phyloP scores from a whole-genome alignment of 2,329 filamentous ascomycete species.

The Raffaelea arxii region DNA sequence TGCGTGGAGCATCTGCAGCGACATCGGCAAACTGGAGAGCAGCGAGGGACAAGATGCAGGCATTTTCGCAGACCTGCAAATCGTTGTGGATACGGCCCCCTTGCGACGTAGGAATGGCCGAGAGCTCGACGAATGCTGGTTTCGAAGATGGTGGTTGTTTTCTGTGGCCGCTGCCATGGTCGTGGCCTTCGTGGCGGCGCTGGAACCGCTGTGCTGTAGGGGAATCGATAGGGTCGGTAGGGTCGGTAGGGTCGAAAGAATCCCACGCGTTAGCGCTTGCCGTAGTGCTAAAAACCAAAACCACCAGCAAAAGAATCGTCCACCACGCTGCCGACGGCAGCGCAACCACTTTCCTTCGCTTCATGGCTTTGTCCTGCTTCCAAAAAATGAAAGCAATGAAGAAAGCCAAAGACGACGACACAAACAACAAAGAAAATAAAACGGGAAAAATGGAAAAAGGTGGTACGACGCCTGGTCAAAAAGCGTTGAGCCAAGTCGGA shows the following conservation, averaged over 20 bases:
- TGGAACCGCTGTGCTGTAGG: too few relatives aligned
- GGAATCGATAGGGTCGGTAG: too few relatives aligned
- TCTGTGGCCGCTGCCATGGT: not conserved
- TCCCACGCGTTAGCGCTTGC: too few relatives aligned
- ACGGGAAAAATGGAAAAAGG: not conserved
- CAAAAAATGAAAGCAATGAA: not conserved
- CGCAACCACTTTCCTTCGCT: not conserved
- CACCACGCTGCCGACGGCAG: too few relatives aligned
- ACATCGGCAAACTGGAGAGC: constrained; percentile 5
- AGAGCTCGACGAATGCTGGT: not conserved
- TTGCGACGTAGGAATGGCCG: not conserved
- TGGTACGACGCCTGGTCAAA: not conserved
- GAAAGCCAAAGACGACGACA: too few relatives aligned
- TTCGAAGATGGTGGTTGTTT: not conserved
- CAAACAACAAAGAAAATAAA: not conserved
- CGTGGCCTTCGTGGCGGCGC: not conserved
- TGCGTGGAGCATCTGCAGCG: not conserved
- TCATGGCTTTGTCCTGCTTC: not conserved
- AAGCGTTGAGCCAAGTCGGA: too few relatives aligned
- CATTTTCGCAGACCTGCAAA: not conserved
- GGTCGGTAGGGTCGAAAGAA: too few relatives aligned
- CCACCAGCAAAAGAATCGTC: too few relatives aligned
- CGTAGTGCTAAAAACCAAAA: too few relatives aligned
- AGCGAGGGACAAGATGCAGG: constrained; percentile 7
- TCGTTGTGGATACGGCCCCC: not conserved